phyloP scores from a whole-genome alignment of 129 eudicot genomes.

The Sambucus nigra region DNA sequence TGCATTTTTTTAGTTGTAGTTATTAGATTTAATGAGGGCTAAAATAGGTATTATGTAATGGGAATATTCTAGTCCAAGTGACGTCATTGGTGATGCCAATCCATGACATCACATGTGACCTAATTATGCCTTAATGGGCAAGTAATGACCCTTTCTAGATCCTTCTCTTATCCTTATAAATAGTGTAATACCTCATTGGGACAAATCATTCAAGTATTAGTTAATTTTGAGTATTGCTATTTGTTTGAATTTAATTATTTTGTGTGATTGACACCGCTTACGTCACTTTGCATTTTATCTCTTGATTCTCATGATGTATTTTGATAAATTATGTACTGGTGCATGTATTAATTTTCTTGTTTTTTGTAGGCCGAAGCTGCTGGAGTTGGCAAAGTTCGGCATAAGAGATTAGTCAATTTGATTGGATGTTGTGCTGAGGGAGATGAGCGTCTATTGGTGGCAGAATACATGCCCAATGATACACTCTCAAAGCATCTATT shows the following conservation, averaged over 20 bases:
- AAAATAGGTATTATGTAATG: too few relatives aligned
- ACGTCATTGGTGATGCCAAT: too few relatives aligned
- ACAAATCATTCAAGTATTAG: too few relatives aligned
- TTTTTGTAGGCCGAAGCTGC: conserved; percentile 82
- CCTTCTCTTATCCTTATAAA: too few relatives aligned
- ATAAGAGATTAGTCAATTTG: conserved; percentile 85
- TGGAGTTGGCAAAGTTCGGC: conserved; percentile 90
- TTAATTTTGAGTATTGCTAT: too few relatives aligned
- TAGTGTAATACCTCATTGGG: too few relatives aligned
- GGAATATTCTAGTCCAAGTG: too few relatives aligned
- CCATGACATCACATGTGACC: too few relatives aligned
- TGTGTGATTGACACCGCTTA: neutral
- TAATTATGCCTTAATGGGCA: too few relatives aligned
- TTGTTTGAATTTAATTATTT: neutral
- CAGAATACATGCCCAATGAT: conserved; percentile 90
- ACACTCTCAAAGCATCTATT: conserved; percentile 94
- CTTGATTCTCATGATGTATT: neutral
- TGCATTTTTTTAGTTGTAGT: too few relatives aligned
- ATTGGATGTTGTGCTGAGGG: conserved; percentile 98
- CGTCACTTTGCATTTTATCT: neutral
- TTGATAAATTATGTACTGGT: conserved; percentile 5
- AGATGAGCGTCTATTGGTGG: conserved; percentile 91
- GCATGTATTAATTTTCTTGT: conserved; percentile 5
- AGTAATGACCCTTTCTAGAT: too few relatives aligned
- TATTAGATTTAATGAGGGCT: too few relatives aligned